phyloP scores from a whole-genome alignment of 2,329 filamentous ascomycete species.

The Epichloe amarillans region DNA sequence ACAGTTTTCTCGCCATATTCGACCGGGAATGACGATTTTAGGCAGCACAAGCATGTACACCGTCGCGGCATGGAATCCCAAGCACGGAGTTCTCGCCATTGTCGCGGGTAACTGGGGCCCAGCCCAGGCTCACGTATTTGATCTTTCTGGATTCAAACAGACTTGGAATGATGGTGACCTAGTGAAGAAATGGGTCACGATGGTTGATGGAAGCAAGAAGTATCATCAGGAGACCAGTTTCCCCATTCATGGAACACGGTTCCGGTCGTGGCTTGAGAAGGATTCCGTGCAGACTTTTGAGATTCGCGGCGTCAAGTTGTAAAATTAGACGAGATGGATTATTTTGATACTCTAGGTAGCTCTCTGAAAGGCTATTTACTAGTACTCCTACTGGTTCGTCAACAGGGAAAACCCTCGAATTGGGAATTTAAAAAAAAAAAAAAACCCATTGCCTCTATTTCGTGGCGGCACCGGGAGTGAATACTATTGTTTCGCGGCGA shows the following conservation, averaged over 20 bases:
- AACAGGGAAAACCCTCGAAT: too few relatives aligned
- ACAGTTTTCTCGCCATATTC: slow-evolving; percentile 28
- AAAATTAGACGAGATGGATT: too few relatives aligned
- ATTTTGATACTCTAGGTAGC: too few relatives aligned
- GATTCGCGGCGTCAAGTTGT: not conserved
- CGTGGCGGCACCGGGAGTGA: too few relatives aligned
- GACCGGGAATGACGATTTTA: slow-evolving; percentile 26
- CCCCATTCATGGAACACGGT: not conserved
- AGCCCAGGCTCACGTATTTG: slow-evolving; percentile 26
- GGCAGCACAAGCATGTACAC: slow-evolving; percentile 23
- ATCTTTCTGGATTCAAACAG: slow-evolving; percentile 20
- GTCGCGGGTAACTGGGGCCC: slow-evolving; percentile 26
- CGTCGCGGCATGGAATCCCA: slow-evolving; percentile 25
- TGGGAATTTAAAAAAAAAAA: too few relatives aligned
- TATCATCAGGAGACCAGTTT: not conserved
- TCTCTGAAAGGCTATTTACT: too few relatives aligned
- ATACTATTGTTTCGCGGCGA: too few relatives aligned
- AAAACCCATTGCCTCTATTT: too few relatives aligned
- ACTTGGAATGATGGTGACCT: not conserved
- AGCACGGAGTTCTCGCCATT: slow-evolving; percentile 21
- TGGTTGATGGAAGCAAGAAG: not conserved
- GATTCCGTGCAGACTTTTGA: slow-evolving; percentile 4
- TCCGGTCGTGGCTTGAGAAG: slow-evolving; percentile 1
- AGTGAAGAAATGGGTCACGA: not conserved
- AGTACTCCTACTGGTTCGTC: too few relatives aligned